Conservation (phyloP, 2,329 filamentous ascomycete species). For the Pseudogymnoascus sp. region DNA sequence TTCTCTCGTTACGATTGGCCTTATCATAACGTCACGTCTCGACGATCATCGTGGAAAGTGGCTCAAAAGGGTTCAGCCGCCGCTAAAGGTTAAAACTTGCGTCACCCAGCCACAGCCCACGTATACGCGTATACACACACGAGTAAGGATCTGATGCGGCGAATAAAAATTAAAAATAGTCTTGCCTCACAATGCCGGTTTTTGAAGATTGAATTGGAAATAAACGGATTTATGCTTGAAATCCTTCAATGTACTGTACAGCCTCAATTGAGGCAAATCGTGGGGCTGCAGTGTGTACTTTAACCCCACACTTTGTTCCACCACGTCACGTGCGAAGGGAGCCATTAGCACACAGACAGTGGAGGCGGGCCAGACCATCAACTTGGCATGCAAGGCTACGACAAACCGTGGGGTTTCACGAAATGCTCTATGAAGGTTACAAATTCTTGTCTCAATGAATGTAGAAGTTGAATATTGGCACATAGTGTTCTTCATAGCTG, state of each 20-base stretch:
- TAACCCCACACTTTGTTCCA: not conserved
- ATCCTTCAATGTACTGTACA: not conserved
- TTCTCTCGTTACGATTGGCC: not conserved
- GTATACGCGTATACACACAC: too few relatives aligned
- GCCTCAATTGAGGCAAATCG: not conserved
- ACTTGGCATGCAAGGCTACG: constrained; percentile 7
- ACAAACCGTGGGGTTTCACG: not conserved
- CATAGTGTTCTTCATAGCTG: not conserved
- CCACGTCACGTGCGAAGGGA: not conserved
- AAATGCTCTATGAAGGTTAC: not conserved
- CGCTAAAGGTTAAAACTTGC: not conserved
- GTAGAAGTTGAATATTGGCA: not conserved
- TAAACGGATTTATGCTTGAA: not conserved
- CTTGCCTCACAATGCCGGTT: not conserved
- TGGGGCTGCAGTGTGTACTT: not conserved
- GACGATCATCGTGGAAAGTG: constrained; percentile 3
- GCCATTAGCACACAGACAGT: not conserved
- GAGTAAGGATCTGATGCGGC: not conserved
- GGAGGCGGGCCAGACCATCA: not conserved
- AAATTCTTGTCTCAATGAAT: not conserved
- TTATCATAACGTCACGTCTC: constrained; percentile 3
- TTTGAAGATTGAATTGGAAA: not conserved
- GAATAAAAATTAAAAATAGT: constrained; percentile 6
- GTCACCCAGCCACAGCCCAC: not conserved
- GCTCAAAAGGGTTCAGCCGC: constrained; percentile 8